Percentiles rank a stretch among this genome's conserved stretches.
Evolutionary conservation across 2,329 filamentous ascomycete species (phyloP).

Genomic region (Neoarthrinium moseri): DNA sequence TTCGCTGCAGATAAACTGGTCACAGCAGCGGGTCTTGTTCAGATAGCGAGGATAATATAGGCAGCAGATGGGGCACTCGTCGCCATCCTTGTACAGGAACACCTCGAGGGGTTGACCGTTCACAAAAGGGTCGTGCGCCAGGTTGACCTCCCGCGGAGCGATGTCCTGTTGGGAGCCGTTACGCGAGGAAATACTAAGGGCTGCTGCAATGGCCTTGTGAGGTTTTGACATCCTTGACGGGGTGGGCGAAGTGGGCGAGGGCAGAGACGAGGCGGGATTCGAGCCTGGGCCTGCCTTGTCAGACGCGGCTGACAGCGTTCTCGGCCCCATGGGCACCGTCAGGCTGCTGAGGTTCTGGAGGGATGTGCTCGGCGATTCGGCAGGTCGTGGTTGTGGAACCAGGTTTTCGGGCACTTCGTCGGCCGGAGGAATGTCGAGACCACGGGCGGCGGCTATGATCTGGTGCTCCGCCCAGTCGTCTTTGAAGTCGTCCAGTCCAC

Average conservation of each 20-base stretch:
- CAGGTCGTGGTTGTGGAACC: conserved; percentile 43
- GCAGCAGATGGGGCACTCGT: conserved; percentile 95
- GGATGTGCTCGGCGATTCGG: conserved; percentile 48
- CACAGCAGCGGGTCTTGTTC: conserved; percentile 92
- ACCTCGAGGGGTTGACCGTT: conserved; percentile 95
- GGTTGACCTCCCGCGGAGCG: conserved; percentile 71
- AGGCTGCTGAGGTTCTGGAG: conserved; percentile 67
- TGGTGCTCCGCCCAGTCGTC: conserved; percentile 92
- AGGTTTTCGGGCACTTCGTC: conserved; percentile 74
- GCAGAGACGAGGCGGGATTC: conserved; percentile 59
- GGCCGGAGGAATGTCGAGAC: conserved; percentile 77
- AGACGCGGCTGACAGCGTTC: conserved; percentile 77
- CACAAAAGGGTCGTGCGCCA: conserved; percentile 81
- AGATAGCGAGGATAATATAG: conserved; percentile 92
- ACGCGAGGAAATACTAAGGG: conserved; percentile 71
- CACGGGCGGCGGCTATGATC: conserved; percentile 85
- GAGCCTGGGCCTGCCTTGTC: conserved; percentile 62
- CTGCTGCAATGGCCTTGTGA: conserved; percentile 84
- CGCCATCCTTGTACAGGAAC: conserved; percentile 86
- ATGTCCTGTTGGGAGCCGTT: conserved; percentile 72
- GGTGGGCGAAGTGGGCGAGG: conserved; percentile 53
- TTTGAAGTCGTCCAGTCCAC: conserved; percentile 84
- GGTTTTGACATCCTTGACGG: conserved; percentile 57
- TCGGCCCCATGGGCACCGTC: conserved; percentile 74
- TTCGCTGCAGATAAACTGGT: conserved; percentile 95